Base-by-base conservation (phyloP, 768 basidiomycete species). In the button mushroom (Agaricus bisporus) region DNA sequence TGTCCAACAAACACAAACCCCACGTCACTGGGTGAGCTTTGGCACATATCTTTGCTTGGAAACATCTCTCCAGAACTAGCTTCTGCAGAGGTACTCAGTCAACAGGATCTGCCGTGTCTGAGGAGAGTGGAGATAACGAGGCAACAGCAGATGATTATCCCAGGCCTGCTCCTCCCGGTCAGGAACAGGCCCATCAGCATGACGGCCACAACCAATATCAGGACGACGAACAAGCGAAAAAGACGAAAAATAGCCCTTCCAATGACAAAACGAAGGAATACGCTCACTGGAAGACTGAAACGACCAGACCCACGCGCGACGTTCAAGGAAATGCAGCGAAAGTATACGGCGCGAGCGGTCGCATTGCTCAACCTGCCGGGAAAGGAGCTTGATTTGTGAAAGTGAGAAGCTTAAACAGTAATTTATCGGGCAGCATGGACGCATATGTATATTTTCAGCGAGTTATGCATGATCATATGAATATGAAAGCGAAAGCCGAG, bases 361-460 rank as follows among this genome's bases (percentile, higher is more conserved):
- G 83, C 52, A 84, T 85, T 54, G 73, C 71, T 3, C 83, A 85
- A 61, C 83, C 83, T 41, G 75, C 71, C 45, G 79, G 79, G 26
- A 82, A 70, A 57, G 62, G 48, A 14, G 55, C 75, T 49, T 61
- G 62, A 37, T 45, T 70, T 57, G 74, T 60, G 72, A 58, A 35
- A 35, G 41, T 39, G 29, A n/a, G 45, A 22, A 20, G 45, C 45
- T 48, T 38, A 48, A 36, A 46, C 44, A 32, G 29, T 35, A 26
- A 14, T 28, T 25, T 41, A 41, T 51, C 25, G 56, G 52, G 43
- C 51, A 56, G 56, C 59, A 63, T 60, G 42, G 60, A 50, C 28
- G 44, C 57, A 59, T 63, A 56, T 61, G 60, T 56, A 56, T 58
- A 60, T 56, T 62, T 61, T 63, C 60, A 63, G 54, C 60, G 58